Conservation (phyloP, 2,329 filamentous ascomycete species). For the Xylariales sp. region DNA sequence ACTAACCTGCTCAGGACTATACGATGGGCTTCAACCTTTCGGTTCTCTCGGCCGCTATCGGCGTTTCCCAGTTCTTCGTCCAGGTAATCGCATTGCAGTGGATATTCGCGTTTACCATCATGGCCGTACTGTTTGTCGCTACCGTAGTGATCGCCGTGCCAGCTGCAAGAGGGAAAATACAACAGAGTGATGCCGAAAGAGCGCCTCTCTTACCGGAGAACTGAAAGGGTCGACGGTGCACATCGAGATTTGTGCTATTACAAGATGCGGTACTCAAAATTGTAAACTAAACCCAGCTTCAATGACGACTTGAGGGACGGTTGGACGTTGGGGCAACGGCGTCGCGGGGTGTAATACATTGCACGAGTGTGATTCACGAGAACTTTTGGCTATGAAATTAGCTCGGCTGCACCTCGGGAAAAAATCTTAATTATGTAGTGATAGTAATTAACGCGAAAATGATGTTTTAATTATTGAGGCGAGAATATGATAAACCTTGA, state of each 20-base stretch:
- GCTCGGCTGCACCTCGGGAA: not conserved
- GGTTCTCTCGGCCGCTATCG: slow-evolving; percentile 78
- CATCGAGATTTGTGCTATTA: not conserved
- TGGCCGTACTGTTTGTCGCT: slow-evolving; percentile 76
- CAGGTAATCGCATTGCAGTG: slow-evolving; percentile 85
- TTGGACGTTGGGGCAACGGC: not conserved
- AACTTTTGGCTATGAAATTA: slow-evolving; percentile 2
- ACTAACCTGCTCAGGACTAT: slow-evolving; percentile 62
- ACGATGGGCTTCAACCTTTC: slow-evolving; percentile 84
- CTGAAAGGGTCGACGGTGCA: slow-evolving; percentile 35
- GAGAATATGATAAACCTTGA: not conserved
- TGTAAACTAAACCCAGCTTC: not conserved
- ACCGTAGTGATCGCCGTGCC: slow-evolving; percentile 75
- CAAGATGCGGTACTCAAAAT: not conserved
- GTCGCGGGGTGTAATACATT: slow-evolving; percentile 1
- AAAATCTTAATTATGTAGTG: not conserved
- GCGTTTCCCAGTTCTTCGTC: slow-evolving; percentile 79
- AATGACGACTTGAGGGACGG: not conserved
- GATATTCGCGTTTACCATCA: slow-evolving; percentile 91
- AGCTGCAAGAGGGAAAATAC: slow-evolving; percentile 67
- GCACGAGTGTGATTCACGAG: not conserved
- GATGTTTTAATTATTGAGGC: not conserved
- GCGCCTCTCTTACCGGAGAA: slow-evolving; percentile 70
- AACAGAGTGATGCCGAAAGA: slow-evolving; percentile 64
- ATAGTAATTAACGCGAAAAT: not conserved